phyloP scores from a whole-genome alignment of 176 grass and related monocot species.

The Lolium rigidum region DNA sequence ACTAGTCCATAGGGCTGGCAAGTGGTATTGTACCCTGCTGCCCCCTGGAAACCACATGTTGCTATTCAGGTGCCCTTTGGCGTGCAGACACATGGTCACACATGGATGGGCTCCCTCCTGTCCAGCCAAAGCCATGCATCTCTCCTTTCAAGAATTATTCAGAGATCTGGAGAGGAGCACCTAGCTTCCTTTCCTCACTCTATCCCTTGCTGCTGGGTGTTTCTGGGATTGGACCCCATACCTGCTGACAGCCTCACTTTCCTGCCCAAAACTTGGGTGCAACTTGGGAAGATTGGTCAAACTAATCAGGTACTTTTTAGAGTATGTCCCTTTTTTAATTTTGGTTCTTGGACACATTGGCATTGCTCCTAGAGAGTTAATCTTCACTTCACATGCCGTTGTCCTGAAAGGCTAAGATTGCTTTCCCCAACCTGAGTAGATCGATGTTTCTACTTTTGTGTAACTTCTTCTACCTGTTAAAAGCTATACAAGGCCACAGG shows the following conservation, averaged over 20 bases:
- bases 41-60: conserved; percentile 37
- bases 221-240: conserved; percentile 10
- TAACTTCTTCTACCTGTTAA: neutral
- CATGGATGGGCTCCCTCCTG: conserved; percentile 65
- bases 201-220: neutral
- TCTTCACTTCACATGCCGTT: conserved; percentile 18
- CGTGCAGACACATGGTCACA: conserved; percentile 59
- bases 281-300: conserved; percentile 33
- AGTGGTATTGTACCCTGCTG: conserved; percentile 32
- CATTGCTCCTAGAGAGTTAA: neutral
- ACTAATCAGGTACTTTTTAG: conserved; percentile 1
- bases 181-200: neutral
- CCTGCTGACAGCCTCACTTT: conserved; percentile 29
- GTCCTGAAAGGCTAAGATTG: conserved; percentile 27
- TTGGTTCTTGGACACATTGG: conserved; percentile 9
- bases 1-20: conserved; percentile 28
- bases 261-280: conserved; percentile 33
- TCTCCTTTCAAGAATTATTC: conserved; percentile 54
- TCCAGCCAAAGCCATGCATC: conserved; percentile 52
- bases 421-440: neutral
- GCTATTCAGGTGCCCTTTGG: conserved; percentile 50
- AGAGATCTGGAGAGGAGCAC: conserved; percentile 41
- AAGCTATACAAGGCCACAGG: neutral
- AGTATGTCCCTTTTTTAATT: neutral
- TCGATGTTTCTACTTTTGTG: neutral